Evolutionary conservation across 1,284 basidiomycete genomes (phyloP).

Genomic region (Erythrobasidium hasegawianum): DNA sequence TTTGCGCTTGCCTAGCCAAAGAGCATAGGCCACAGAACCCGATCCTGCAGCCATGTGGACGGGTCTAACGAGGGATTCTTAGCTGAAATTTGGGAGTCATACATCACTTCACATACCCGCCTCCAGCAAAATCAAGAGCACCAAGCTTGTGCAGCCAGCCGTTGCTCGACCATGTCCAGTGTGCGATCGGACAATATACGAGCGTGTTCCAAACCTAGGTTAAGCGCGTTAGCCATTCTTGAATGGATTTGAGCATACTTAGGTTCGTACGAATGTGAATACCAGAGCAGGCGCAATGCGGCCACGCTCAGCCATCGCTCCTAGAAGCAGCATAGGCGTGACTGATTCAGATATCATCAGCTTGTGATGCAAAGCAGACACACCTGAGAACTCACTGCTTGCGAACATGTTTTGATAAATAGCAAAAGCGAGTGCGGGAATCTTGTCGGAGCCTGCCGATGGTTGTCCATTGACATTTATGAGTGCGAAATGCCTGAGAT

Average conservation of each 20-base stretch:
- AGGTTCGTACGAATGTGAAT: constrained; percentile 60
- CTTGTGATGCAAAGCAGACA: not conserved
- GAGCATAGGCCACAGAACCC: constrained; percentile 43
- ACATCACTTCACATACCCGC: constrained; percentile 34
- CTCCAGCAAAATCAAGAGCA: constrained; percentile 52
- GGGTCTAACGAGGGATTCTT: constrained; percentile 39
- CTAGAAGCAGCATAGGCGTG: constrained; percentile 61
- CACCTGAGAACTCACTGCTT: constrained; percentile 57
- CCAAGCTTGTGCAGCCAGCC: constrained; percentile 38
- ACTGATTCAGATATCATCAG: not conserved
- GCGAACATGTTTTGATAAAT: constrained; percentile 88
- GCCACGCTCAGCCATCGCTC: constrained; percentile 78
- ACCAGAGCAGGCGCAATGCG: constrained; percentile 82
- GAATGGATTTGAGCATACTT: not conserved
- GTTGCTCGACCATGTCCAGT: constrained; percentile 41
- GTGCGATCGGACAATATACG: constrained; percentile 42
- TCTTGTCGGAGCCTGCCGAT: constrained; percentile 50
- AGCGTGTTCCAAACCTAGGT: constrained; percentile 35
- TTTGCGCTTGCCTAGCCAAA: constrained; percentile 51
- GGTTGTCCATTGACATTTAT: constrained; percentile 68
- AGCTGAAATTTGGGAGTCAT: too few species aligned
- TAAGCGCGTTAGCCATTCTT: not conserved
- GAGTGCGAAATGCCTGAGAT: constrained; percentile 59
- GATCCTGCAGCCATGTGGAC: constrained; percentile 51
- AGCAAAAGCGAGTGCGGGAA: constrained; percentile 70